A percentile compares a stretch with the other conserved stretches of the same genome.
phyloP scores from a whole-genome alignment of 495 filamentous ascomycete genomes.

The Aspergillus indologenus region DNA sequence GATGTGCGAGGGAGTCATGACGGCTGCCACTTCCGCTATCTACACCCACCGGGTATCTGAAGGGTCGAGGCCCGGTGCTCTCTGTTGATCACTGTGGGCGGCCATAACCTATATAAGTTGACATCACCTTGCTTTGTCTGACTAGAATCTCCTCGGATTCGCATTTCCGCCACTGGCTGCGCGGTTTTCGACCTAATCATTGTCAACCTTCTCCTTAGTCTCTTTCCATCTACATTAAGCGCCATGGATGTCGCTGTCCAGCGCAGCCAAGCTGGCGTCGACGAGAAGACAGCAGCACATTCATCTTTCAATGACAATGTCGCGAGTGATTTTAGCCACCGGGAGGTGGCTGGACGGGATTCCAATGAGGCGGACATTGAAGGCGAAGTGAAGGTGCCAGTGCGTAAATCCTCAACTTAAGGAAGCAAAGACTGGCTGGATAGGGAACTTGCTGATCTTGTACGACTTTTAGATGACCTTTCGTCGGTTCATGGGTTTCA shows the following conservation, averaged over 20 bases:
- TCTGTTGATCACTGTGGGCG: neutral
- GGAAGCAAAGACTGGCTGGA: too few relatives aligned
- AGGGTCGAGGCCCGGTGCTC: neutral
- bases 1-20: neutral
- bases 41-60: neutral
- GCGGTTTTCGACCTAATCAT: neutral
- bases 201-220: neutral
- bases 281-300: slow-evolving; percentile 27
- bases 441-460: neutral
- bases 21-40: neutral
- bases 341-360: slow-evolving; percentile 16
- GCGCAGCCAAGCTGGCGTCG: slow-evolving; percentile 16
- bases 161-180: neutral
- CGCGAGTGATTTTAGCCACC: slow-evolving; percentile 25
- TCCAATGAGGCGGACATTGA: slow-evolving; percentile 23
- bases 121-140: neutral
- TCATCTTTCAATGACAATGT: slow-evolving; percentile 17
- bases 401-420: slow-evolving; percentile 1
- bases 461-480: slow-evolving; percentile 49
- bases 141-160: neutral
- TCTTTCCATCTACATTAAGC: neutral
- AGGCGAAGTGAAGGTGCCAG: slow-evolving; percentile 20
- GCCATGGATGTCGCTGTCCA: slow-evolving; percentile 13
- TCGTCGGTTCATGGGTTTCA: slow-evolving; percentile 55
- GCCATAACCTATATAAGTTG: neutral